Evolutionary conservation across 768 basidiomycete genomes (phyloP), one percentile per base, ranked within the genome.

Genomic region (Leccinum pellstonianum): DNA sequence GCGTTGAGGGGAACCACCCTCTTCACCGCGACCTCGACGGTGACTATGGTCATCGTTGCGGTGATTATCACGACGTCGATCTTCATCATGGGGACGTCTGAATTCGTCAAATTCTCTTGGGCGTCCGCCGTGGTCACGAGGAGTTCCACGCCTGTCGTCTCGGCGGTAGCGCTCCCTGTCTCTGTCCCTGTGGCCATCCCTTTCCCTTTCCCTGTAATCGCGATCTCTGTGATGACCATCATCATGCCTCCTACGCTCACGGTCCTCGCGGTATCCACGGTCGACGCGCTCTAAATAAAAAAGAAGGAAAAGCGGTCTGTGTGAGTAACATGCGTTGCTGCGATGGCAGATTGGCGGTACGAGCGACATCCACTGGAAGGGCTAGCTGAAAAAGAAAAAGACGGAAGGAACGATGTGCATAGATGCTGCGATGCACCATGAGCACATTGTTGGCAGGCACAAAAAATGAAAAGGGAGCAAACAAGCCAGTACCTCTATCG

Each of bases 211-310:
- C 43, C 78, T 73, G 65, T 78, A 74, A 52, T 85, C 85, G 50
- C 84, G 77, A 59, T 83, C 79, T 38, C 82, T 76, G 63, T 82
- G 79, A 56, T 78, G 79, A 58, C 79, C 80, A 31, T 84, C 75
- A 56, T 83, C 86, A 62, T 87, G 86, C 64, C 87, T 81, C 62
- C 87, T 81, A 52, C 86, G 82, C 55, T 86, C 80, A 64, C 88
- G 83, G 72, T 90, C 84, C 62, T 77, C 76, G 55, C 86, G 82
- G 67, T 85, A 86, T 66, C 83, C 83, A 64, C 87, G 86, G 68
- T 70, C 69, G 50, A 49, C 19, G 21, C 70, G 69, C 57, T 85
- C 83, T 76, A 77, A 68, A 74, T 71, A 78, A 72, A 83, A 84
- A 57, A 57, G 52, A 75, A 75, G 75, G 79, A 79, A 49, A 77